These are phyloP conservation scores for Eucalyptus curtisii DNA, from an alignment of 345 rosid species.

Conservation along the genomic window DNA sequence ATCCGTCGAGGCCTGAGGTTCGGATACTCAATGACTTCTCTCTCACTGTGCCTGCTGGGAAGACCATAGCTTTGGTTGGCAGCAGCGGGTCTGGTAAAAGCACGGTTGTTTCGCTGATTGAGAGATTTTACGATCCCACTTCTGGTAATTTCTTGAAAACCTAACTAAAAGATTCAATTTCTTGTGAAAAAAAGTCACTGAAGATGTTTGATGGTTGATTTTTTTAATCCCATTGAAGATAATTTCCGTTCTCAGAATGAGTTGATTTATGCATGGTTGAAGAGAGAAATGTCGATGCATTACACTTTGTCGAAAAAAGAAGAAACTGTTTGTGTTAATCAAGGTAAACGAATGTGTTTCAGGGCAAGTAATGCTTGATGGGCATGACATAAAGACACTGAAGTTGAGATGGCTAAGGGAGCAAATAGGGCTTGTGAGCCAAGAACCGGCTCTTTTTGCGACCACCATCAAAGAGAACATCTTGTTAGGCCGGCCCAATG, in stretches of 20 bases:
- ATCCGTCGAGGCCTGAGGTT: conserved; percentile 85
- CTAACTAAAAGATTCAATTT: background rate
- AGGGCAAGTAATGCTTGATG: conserved; percentile 90
- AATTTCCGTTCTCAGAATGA: background rate
- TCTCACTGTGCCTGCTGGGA: conserved; percentile 87
- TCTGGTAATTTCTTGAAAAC: conserved; percentile 35
- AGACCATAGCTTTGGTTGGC: conserved; percentile 93
- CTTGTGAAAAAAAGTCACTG: background rate
- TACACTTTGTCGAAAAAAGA: background rate
- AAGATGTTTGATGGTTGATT: background rate
- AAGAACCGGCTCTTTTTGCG: conserved; percentile 92
- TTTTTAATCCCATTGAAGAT: conserved; percentile 13
- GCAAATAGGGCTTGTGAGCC: conserved; percentile 97
- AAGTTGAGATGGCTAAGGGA: conserved; percentile 88
- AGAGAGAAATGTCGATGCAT: background rate
- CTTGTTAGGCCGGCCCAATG: conserved; percentile 84
- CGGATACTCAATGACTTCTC: conserved; percentile 62
- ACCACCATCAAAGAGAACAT: conserved; percentile 93
- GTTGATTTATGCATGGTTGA: background rate
- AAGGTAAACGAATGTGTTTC: background rate
- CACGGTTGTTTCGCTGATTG: conserved; percentile 90
- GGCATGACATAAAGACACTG: conserved; percentile 70
- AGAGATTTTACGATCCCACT: conserved; percentile 86
- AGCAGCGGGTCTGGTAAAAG: conserved; percentile 99
- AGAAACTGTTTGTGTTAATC: background rate